Percentiles rank a stretch among this genome's conserved stretches.
These are phyloP conservation scores for slime mould (Dictyostelium discoideum) DNA, from an alignment of 78 protist species.

Conservation along the genomic window DNA sequence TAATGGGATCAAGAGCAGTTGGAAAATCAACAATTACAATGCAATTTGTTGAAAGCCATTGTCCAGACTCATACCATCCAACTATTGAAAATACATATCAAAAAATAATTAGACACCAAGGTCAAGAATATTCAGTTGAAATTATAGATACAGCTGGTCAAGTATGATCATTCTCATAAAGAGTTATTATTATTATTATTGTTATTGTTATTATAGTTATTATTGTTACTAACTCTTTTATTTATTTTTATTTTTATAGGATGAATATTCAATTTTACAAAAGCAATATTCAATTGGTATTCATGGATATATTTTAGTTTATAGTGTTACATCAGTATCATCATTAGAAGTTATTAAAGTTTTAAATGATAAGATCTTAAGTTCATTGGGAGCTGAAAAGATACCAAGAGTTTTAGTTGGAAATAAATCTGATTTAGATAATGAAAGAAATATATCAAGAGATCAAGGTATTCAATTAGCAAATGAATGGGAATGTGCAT, in stretches of 20 bases:
- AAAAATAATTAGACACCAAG: conserved; percentile 57
- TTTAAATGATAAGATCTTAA: conserved; percentile 87
- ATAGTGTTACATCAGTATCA: conserved; percentile 83
- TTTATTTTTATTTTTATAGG: conserved; percentile 29
- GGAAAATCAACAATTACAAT: conserved; percentile 88
- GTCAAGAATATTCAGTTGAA: conserved; percentile 60
- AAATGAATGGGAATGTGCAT: conserved; percentile 83
- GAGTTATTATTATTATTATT: neutral
- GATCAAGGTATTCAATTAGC: conserved; percentile 83
- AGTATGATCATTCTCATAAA: conserved; percentile 17
- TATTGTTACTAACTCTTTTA: neutral
- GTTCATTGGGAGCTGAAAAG: conserved; percentile 80
- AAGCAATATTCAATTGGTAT: conserved; percentile 84
- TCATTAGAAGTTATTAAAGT: conserved; percentile 80
- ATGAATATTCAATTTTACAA: conserved; percentile 87
- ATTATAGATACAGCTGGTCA: conserved; percentile 90
- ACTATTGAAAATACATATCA: conserved; percentile 87
- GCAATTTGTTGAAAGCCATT: conserved; percentile 84
- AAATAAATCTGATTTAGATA: conserved; percentile 85
- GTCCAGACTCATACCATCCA: conserved; percentile 86
- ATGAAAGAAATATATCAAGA: conserved; percentile 74
- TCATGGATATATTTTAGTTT: conserved; percentile 91
- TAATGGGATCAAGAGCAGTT: conserved; percentile 87
- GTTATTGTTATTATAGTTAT: neutral
- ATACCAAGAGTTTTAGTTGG: conserved; percentile 88